Evolutionary conservation across 2,329 filamentous ascomycete species (phyloP), one percentile per base, ranked within the genome.

Genomic region (Trichoderma koningii): DNA sequence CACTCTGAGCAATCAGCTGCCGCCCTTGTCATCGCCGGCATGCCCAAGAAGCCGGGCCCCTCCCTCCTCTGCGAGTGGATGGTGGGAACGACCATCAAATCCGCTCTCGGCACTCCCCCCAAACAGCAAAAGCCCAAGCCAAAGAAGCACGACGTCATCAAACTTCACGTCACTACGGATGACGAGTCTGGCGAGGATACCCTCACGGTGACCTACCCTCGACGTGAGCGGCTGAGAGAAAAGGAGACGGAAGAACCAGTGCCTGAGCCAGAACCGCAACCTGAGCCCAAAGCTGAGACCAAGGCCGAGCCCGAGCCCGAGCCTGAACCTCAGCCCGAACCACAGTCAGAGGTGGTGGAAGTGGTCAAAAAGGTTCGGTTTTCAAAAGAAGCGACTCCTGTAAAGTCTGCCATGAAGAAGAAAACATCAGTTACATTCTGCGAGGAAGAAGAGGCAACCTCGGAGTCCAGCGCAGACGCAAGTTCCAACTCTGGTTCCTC

Each of bases 131-230:
- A 73, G 23, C 64, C 67, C 44, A 62, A 65, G 1, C 41, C 42
- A 0, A 70, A 64, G 60, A 69, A 67, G 45, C 70, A 74, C 53
- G 73, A 74, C 19, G 71, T 79, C 12, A 70, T 81, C 64, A 76
- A 71, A 23, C 70, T 83, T 38, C 76, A 81, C 59, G 70, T 83
- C 1, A 76, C 78, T 15, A 84, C 83, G 12, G 82, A 86, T 66
- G 82, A 85, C 50, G 81, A 83, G 63, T 78, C 77, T n/a, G 78
- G 80, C 7, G 75, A 78, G 28, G 83, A 86, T 60, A 80, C 76
- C 3, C 71, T 85, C 61, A 77, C 73, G 19, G 72, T 86, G 44
- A 82, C 80, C 1, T 82, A 83, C 59, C 82, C 83, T 1, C 79
- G 82, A 60, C 68, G 65, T 42, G 69, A 68, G n/a, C 68, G 65